These are phyloP conservation scores for Melastoma candidum DNA, from an alignment of 441 rosid species.

Conservation along the genomic window DNA sequence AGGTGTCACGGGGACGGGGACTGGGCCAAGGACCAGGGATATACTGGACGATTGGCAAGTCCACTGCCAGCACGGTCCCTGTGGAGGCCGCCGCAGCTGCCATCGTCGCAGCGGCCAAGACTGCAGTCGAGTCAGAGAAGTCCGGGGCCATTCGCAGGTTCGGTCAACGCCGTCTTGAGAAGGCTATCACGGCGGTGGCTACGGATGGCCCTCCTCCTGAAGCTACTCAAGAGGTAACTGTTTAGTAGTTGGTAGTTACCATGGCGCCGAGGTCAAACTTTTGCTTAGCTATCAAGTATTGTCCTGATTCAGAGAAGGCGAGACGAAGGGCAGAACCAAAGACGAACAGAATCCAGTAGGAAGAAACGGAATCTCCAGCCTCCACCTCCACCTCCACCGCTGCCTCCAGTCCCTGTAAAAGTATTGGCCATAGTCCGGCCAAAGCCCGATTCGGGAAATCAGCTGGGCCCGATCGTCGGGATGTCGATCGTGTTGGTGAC, in stretches of 20 bases:
- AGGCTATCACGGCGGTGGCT: background rate
- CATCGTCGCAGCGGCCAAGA: background rate
- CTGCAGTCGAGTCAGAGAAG: slow-evolving; percentile 10
- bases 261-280: too few relatives aligned
- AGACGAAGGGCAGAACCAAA: slow-evolving; percentile 2
- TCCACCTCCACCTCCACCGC: background rate
- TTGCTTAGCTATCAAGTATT: background rate
- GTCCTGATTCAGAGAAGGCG: slow-evolving; percentile 17
- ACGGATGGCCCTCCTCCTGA: slow-evolving; percentile 2
- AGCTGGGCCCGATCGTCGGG: slow-evolving; percentile 37
- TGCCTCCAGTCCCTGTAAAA: slow-evolving; percentile 12
- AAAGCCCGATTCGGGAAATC: background rate
- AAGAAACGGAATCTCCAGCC: slow-evolving; percentile 16
- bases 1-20: too few relatives aligned
- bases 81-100: slow-evolving; percentile 2
- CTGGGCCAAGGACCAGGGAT: too few relatives aligned
- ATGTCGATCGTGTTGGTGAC: slow-evolving; percentile 44
- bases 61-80: slow-evolving; percentile 14
- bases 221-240: background rate
- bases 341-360: slow-evolving; percentile 17
- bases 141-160: slow-evolving; percentile 7
- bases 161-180: background rate
- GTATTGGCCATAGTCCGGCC: background rate
- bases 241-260: too few relatives aligned
- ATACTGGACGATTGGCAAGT: background rate